These are phyloP conservation scores for Perkinsus marinus DNA, from an alignment of 169 alveolate species.

Conservation along the genomic window DNA sequence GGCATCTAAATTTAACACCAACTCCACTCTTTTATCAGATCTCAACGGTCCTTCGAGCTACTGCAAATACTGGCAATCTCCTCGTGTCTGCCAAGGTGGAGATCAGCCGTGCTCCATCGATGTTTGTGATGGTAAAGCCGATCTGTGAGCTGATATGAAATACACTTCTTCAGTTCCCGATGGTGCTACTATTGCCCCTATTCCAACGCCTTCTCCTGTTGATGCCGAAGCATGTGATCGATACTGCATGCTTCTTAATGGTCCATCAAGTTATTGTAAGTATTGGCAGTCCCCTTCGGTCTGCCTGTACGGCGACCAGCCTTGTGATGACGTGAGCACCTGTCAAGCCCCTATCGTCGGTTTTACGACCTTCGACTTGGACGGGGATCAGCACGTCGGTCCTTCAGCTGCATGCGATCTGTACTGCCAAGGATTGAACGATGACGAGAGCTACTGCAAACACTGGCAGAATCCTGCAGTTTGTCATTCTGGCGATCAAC, in stretches of 20 bases:
- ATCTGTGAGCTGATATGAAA: not conserved
- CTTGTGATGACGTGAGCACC: not conserved
- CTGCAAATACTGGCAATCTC: not conserved
- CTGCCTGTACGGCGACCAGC: not conserved
- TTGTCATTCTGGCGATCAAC: not conserved
- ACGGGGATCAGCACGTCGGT: not conserved
- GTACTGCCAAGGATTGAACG: not conserved
- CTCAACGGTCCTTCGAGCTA: not conserved
- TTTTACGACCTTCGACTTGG: not conserved
- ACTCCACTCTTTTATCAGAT: not conserved
- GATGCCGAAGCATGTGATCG: not conserved
- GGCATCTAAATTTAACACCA: not conserved
- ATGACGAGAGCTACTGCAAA: not conserved
- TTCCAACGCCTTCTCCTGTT: too few species aligned
- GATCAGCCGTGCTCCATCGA: not conserved
- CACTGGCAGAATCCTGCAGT: not conserved
- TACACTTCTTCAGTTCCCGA: not conserved
- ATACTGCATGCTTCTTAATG: not conserved
- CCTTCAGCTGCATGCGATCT: not conserved
- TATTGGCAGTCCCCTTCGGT: not conserved
- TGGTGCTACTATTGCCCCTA: too few species aligned
- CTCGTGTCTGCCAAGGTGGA: not conserved
- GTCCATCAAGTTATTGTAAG: not conserved
- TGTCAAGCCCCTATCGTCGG: not conserved
- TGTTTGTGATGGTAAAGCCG: not conserved